Evolutionary conservation across 495 filamentous ascomycete genomes (phyloP).

Genomic region (Talaromyces nanjingensis): DNA sequence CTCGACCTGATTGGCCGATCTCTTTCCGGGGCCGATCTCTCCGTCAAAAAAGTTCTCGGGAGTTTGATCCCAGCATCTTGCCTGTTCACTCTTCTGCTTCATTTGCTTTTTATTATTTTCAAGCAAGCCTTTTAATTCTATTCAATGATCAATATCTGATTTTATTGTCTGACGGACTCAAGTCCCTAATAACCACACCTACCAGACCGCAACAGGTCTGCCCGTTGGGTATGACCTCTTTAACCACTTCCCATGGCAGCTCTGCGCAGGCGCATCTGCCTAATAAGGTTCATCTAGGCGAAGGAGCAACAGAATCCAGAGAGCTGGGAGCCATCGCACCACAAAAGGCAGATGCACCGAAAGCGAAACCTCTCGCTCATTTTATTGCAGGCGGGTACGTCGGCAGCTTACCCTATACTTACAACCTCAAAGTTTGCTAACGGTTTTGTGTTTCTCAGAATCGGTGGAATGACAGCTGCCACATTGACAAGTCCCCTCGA

Average conservation of each 20-base stretch:
- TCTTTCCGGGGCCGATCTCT: constrained; percentile 2
- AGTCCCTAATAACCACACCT: neutral
- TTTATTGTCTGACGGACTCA: neutral
- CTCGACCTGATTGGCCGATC: constrained; percentile 8
- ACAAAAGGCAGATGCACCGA: constrained; percentile 33
- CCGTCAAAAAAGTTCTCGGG: constrained; percentile 11
- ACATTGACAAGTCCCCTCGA: constrained; percentile 84
- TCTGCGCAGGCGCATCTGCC: constrained; percentile 24
- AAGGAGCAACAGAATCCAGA: constrained; percentile 40
- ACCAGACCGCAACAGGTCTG: neutral
- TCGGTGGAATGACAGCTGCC: constrained; percentile 82
- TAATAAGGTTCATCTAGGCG: constrained; percentile 4
- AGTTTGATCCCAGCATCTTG: neutral
- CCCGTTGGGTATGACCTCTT: constrained; percentile 14
- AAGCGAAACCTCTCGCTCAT: constrained; percentile 80
- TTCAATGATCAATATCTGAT: neutral
- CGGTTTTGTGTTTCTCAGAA: constrained; percentile 34
- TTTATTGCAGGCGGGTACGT: constrained; percentile 79
- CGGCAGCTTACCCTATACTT: constrained; percentile 12
- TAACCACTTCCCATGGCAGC: constrained; percentile 16
- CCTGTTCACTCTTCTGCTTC: neutral
- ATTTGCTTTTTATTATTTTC: neutral
- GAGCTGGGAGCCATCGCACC: constrained; percentile 55
- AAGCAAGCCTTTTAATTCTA: neutral
- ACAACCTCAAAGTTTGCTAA: constrained; percentile 4